Evolutionary conservation across 2,329 filamentous ascomycete genomes (phyloP).

Genomic region (Thielaviopsis ethacetica): DNA sequence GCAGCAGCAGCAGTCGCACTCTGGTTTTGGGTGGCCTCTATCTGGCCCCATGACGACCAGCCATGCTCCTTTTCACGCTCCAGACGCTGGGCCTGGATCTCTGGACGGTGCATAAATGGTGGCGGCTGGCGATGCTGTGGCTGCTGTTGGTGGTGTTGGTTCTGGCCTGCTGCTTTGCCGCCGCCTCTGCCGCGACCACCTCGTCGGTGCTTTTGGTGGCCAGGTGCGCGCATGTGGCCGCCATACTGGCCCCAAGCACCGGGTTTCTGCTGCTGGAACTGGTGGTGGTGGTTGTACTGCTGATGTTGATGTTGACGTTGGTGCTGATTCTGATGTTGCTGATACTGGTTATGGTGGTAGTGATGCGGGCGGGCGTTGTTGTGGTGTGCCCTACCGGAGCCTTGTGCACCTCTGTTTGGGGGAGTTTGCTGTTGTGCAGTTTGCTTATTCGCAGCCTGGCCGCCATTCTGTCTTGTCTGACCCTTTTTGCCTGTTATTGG

Average conservation of each 20-base stretch:
- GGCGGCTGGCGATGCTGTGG: neutral
- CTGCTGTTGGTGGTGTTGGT: neutral
- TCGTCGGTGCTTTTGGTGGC: neutral
- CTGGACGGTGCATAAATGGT: neutral
- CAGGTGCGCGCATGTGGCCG: too few relatives aligned
- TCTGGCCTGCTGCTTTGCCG: neutral
- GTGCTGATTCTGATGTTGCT: neutral
- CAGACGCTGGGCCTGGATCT: neutral
- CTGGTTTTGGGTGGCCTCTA: neutral
- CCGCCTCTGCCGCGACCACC: neutral
- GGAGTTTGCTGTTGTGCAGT: neutral
- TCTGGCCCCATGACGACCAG: constrained; percentile 3
- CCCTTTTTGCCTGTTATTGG: neutral
- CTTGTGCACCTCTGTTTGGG: neutral
- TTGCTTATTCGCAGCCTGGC: neutral
- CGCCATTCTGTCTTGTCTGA: neutral
- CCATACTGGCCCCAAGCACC: neutral
- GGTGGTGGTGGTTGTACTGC: neutral
- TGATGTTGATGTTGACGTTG: neutral
- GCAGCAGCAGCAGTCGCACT: neutral
- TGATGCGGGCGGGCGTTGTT: neutral
- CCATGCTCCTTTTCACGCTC: neutral
- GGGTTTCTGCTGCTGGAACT: neutral
- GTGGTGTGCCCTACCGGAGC: neutral
- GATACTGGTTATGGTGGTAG: neutral